These are phyloP conservation scores for Penicillium sp. DNA, from an alignment of 2,329 filamentous ascomycete genomes.

Conservation along the genomic window DNA sequence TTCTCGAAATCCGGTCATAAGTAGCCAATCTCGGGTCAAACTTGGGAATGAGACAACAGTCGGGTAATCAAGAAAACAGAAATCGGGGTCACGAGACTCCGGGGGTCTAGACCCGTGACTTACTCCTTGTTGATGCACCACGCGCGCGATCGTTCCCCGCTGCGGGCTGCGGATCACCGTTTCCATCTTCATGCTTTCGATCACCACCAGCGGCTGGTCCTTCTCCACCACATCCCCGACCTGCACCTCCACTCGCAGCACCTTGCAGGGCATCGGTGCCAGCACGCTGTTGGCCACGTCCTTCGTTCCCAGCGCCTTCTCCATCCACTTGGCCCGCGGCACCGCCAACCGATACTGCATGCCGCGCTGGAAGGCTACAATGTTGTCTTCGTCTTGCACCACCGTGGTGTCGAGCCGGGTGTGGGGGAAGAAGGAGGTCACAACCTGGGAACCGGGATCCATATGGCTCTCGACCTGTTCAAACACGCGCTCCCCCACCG, in stretches of 20 bases:
- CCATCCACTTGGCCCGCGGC: slow-evolving; percentile 70
- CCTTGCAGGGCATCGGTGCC: slow-evolving; percentile 97
- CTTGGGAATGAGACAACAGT: too few relatives aligned
- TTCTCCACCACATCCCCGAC: slow-evolving; percentile 81
- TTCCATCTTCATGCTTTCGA: slow-evolving; percentile 90
- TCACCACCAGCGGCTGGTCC: slow-evolving; percentile 83
- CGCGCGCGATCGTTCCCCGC: slow-evolving; percentile 65
- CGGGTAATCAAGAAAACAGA: too few relatives aligned
- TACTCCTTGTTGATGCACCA: slow-evolving; percentile 73
- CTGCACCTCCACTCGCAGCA: slow-evolving; percentile 80
- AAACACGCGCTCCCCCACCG: slow-evolving; percentile 40
- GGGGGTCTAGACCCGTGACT: too few relatives aligned
- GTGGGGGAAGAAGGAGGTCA: slow-evolving; percentile 77
- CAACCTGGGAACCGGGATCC: slow-evolving; percentile 45
- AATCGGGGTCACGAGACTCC: slow-evolving; percentile 4
- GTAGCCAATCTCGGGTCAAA: too few relatives aligned
- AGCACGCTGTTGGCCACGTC: slow-evolving; percentile 78
- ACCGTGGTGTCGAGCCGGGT: slow-evolving; percentile 78
- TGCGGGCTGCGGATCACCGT: slow-evolving; percentile 77
- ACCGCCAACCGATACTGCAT: slow-evolving; percentile 56
- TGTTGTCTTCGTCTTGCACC: slow-evolving; percentile 50
- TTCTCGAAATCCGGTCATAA: too few relatives aligned
- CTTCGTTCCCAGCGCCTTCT: slow-evolving; percentile 80
- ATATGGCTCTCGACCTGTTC: slow-evolving; percentile 50
- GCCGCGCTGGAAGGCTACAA: slow-evolving; percentile 75